These are phyloP conservation scores for Phytophthora melonis DNA, from an alignment of 352 stramenopile genomes.

Conservation along the genomic window DNA sequence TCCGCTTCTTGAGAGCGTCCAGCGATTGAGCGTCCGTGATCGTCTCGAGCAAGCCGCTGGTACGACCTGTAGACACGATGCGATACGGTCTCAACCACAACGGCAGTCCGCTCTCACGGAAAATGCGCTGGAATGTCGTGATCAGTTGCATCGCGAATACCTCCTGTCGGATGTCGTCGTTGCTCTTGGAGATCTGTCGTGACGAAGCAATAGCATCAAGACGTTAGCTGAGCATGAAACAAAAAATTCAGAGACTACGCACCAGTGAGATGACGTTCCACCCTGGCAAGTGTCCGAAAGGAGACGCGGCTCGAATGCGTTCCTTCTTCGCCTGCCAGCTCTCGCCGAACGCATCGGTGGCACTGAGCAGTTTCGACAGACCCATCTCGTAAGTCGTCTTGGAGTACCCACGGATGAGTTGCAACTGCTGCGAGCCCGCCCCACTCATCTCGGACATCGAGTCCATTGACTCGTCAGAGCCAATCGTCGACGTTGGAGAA, in stretches of 20 bases:
- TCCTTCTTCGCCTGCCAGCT: conserved; percentile 95
- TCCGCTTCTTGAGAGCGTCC: conserved; percentile 95
- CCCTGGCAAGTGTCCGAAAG: conserved; percentile 84
- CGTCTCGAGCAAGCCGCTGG: conserved; percentile 95
- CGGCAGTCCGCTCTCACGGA: conserved; percentile 89
- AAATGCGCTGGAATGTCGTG: conserved; percentile 93
- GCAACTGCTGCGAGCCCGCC: conserved; percentile 24
- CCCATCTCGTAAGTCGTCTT: conserved; percentile 75
- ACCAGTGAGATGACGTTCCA: conserved; percentile 95
- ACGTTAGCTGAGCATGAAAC: background rate
- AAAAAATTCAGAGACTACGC: conserved; percentile 2
- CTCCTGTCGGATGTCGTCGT: conserved; percentile 97
- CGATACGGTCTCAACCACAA: conserved; percentile 95
- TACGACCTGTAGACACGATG: conserved; percentile 93
- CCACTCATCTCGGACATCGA: conserved; percentile 28
- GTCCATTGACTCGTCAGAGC: conserved; percentile 36
- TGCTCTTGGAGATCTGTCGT: conserved; percentile 94
- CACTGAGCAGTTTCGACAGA: conserved; percentile 68
- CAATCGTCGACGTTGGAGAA: conserved; percentile 16
- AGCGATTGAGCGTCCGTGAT: conserved; percentile 96
- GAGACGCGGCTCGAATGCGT: conserved; percentile 88
- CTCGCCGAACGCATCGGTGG: conserved; percentile 90
- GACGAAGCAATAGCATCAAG: conserved; percentile 7
- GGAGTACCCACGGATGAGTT: conserved; percentile 65
- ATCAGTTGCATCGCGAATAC: conserved; percentile 97